A percentile compares a stretch with the other conserved stretches of the same genome.
phyloP scores from a whole-genome alignment of 1,139 yeast genomes.

The Pichia sp. region DNA sequence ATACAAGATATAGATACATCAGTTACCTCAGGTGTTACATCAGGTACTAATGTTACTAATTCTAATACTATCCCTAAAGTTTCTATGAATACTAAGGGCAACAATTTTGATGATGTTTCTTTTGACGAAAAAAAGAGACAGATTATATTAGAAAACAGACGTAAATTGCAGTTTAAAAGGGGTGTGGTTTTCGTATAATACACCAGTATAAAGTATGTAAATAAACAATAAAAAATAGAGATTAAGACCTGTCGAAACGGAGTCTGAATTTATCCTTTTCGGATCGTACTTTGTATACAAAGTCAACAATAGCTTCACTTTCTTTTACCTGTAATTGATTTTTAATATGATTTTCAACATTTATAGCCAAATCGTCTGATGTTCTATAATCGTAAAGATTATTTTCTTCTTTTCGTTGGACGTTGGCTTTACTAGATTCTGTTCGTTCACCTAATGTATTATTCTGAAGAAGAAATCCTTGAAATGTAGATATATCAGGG shows the following conservation, averaged over 20 bases:
- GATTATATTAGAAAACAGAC: constrained; percentile 46
- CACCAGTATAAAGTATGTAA: not conserved
- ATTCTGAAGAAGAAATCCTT: constrained; percentile 51
- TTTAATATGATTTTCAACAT: constrained; percentile 50
- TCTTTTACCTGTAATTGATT: constrained; percentile 56
- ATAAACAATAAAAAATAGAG: not conserved
- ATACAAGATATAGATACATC: constrained; percentile 13
- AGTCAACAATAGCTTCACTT: constrained; percentile 72
- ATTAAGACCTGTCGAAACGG: constrained; percentile 26
- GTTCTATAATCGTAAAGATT: constrained; percentile 28
- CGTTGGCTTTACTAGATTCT: constrained; percentile 25
- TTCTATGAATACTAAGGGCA: constrained; percentile 5
- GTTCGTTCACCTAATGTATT: constrained; percentile 65
- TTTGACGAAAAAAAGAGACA: constrained; percentile 43
- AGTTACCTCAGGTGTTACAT: too few species aligned
- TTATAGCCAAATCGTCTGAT: constrained; percentile 22
- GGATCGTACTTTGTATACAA: constrained; percentile 67
- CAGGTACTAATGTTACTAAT: not conserved
- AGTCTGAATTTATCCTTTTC: constrained; percentile 39
- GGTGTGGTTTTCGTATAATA: constrained; percentile 18
- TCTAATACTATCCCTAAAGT: constrained; percentile 28
- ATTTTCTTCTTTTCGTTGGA: constrained; percentile 19
- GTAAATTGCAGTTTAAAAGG: constrained; percentile 30
- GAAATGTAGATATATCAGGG: constrained; percentile 48
- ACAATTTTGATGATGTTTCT: constrained; percentile 25